phyloP scores from a whole-genome alignment of 1,284 basidiomycete species.

The Prillingera fragicola region DNA sequence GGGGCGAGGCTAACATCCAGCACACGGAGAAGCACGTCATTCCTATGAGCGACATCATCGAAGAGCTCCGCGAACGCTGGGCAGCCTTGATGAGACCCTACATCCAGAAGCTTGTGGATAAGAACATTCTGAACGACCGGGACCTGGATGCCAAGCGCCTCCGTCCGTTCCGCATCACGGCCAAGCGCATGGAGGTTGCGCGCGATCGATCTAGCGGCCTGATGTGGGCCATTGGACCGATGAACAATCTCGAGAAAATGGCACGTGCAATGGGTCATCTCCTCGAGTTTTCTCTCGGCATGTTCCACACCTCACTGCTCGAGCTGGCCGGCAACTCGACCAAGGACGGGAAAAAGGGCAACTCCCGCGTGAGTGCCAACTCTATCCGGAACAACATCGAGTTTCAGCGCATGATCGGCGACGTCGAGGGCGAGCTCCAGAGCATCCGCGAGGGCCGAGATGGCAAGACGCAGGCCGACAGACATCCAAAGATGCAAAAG shows the following conservation, averaged over 20 bases:
- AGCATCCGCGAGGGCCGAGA: slow-evolving; percentile 35
- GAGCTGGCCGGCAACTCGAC: slow-evolving; percentile 44
- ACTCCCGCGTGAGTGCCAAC: slow-evolving; percentile 27
- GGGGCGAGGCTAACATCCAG: slow-evolving; percentile 11
- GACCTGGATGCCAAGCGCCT: slow-evolving; percentile 40
- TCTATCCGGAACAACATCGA: slow-evolving; percentile 39
- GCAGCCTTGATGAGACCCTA: slow-evolving; percentile 60
- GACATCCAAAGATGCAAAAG: slow-evolving; percentile 90
- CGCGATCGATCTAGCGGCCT: slow-evolving; percentile 20
- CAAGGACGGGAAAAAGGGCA: slow-evolving; percentile 36
- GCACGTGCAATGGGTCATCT: slow-evolving; percentile 76
- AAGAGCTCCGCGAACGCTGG: slow-evolving; percentile 41
- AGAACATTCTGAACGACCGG: slow-evolving; percentile 35
- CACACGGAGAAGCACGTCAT: slow-evolving; percentile 59
- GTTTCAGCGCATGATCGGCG: slow-evolving; percentile 42
- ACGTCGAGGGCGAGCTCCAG: slow-evolving; percentile 42
- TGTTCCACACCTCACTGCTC: slow-evolving; percentile 63
- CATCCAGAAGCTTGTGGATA: slow-evolving; percentile 38
- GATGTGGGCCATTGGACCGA: slow-evolving; percentile 28
- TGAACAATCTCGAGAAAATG: slow-evolving; percentile 49
- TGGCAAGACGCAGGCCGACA: slow-evolving; percentile 44
- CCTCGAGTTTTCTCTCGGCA: slow-evolving; percentile 70
- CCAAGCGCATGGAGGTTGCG: slow-evolving; percentile 34
- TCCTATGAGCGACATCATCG: slow-evolving; percentile 54
- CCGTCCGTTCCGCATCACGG: slow-evolving; percentile 36